phyloP scores from a whole-genome alignment of 148 eudicot genomes.

The Chenopodium quinoa region DNA sequence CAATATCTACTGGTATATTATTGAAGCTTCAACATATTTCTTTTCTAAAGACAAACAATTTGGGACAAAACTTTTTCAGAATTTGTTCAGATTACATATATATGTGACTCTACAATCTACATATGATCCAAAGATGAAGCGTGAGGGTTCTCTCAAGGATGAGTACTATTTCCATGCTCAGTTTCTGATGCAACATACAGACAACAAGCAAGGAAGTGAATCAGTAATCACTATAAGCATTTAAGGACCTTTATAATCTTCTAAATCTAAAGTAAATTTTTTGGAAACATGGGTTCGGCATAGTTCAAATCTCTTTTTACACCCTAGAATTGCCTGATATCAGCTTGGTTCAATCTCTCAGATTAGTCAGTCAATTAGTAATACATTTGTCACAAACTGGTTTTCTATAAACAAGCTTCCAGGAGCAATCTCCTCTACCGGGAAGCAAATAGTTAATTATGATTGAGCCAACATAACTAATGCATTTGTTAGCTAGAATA shows the following conservation, averaged over 20 bases:
- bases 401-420: background rate
- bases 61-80: background rate
- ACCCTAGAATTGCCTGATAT: background rate
- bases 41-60: background rate
- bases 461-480: background rate
- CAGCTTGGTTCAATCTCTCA: background rate
- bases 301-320: background rate
- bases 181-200: slow-evolving; percentile 7
- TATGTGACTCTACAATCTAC: background rate
- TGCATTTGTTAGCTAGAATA: background rate
- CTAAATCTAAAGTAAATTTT: background rate
- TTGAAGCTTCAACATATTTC: background rate
- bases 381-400: background rate
- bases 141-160: background rate
- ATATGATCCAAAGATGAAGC: background rate
- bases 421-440: background rate
- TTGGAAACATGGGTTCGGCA: background rate
- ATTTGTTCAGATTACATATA: background rate
- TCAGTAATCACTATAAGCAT: background rate
- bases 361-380: background rate
- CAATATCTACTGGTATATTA: background rate
- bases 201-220: background rate
- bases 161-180: background rate
- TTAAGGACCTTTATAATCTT: background rate
- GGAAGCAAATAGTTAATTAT: background rate